Conservation (phyloP, 331 rosid species). For the Quercus phellos region DNA sequence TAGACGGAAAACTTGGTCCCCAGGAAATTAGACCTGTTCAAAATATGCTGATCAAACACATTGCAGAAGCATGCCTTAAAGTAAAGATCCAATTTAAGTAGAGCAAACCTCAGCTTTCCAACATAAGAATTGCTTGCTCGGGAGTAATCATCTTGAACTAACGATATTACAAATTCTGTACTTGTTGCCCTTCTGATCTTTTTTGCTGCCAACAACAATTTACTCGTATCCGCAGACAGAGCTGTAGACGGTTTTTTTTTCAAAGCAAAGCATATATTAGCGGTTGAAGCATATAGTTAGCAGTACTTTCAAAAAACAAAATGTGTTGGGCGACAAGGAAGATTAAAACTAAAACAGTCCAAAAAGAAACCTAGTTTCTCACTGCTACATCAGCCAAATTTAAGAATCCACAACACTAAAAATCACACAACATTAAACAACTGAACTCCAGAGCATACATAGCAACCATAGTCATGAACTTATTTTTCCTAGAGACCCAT, state of each 20-base stretch:
- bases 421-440: not conserved
- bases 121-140: slow-evolving; percentile 46
- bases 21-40: slow-evolving; percentile 72
- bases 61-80: not conserved
- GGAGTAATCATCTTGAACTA: slow-evolving; percentile 68
- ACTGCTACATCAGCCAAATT: not conserved
- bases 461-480: not conserved
- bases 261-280: not conserved
- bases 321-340: too few relatives aligned
- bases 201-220: slow-evolving; percentile 68
- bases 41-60: slow-evolving; percentile 17
- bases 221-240: slow-evolving; percentile 70
- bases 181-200: slow-evolving; percentile 65
- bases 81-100: not conserved
- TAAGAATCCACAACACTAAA: not conserved
- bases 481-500: not conserved
- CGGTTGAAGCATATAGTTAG: not conserved
- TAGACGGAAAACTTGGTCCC: slow-evolving; percentile 67
- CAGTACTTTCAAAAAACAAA: too few relatives aligned
- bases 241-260: slow-evolving; percentile 33
- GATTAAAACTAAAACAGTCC: too few relatives aligned
- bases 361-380: too few relatives aligned
- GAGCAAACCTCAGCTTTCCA: slow-evolving; percentile 65
- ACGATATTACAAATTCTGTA: slow-evolving; percentile 61
- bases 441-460: not conserved